Percentiles rank a stretch among this genome's conserved stretches.
Conservation (phyloP, 371 early-diverging fungal species). For the Mucor sp. region DNA sequence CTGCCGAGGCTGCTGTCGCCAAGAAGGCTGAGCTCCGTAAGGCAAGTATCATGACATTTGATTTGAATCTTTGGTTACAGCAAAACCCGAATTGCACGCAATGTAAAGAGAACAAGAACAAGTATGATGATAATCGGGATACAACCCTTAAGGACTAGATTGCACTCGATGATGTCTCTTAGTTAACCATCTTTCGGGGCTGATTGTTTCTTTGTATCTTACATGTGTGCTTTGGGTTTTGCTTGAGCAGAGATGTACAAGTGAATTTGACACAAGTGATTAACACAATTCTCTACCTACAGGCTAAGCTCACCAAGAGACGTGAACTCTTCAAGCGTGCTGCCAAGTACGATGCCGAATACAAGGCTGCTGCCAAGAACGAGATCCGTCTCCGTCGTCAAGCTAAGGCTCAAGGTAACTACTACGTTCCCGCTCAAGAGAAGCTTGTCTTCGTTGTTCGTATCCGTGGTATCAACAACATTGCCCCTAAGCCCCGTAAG, state of each 20-base stretch:
- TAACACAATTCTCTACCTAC: constrained; percentile 1
- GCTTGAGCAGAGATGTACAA: not conserved
- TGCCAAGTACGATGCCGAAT: constrained; percentile 95
- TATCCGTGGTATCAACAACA: constrained; percentile 97
- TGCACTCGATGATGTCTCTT: constrained; percentile 52
- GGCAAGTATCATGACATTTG: constrained; percentile 45
- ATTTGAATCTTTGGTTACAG: not conserved
- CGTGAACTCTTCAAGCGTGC: constrained; percentile 98
- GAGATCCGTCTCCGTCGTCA: constrained; percentile 90
- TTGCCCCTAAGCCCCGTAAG: constrained; percentile 99
- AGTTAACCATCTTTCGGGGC: constrained; percentile 79
- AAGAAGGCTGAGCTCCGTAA: constrained; percentile 63
- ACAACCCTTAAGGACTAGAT: constrained; percentile 33
- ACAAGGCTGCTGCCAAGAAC: constrained; percentile 85
- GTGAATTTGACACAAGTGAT: not conserved
- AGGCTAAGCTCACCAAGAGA: constrained; percentile 85
- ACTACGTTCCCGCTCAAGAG: constrained; percentile 96
- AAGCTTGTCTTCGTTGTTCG: constrained; percentile 98
- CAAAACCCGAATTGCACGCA: not conserved
- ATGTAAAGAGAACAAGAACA: not conserved
- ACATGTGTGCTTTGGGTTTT: not conserved
- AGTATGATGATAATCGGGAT: constrained; percentile 23
- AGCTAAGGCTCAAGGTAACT: constrained; percentile 91
- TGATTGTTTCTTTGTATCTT: constrained; percentile 35
- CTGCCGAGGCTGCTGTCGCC: constrained; percentile 73